phyloP scores from a whole-genome alignment of 2,329 filamentous ascomycete genomes.

The Cladosporium colombiae region DNA sequence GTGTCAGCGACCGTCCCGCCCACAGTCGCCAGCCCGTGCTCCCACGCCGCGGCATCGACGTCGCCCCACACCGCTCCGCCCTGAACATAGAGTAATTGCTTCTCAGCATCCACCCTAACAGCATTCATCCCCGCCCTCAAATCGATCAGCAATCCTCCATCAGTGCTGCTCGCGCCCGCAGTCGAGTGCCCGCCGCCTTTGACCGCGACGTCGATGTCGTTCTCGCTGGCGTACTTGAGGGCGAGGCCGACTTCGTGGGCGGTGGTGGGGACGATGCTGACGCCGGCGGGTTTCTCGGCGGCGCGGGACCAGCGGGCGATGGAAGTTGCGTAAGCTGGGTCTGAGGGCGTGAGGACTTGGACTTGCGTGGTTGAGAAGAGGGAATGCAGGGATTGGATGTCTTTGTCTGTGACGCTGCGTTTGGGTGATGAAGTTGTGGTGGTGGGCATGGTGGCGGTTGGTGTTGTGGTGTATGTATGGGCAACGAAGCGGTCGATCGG shows the following conservation, averaged over 20 bases:
- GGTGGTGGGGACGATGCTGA: constrained; percentile 47
- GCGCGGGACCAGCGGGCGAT: constrained; percentile 31
- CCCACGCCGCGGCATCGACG: constrained; percentile 50
- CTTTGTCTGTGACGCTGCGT: constrained; percentile 17
- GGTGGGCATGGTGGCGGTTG: not conserved
- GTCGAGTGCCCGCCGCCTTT: constrained; percentile 60
- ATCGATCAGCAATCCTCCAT: constrained; percentile 59
- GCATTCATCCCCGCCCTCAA: constrained; percentile 50
- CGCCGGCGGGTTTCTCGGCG: constrained; percentile 39
- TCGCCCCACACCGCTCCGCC: constrained; percentile 32
- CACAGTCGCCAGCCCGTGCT: constrained; percentile 58
- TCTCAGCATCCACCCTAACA: constrained; percentile 51
- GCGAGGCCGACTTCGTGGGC: constrained; percentile 45
- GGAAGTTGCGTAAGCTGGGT: constrained; percentile 26
- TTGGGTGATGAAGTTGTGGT: not conserved
- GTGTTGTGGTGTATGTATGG: not conserved
- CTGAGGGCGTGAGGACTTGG: constrained; percentile 22
- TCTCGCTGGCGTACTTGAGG: constrained; percentile 47
- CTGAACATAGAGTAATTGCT: constrained; percentile 32
- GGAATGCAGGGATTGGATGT: constrained; percentile 25
- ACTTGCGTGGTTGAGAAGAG: constrained; percentile 24
- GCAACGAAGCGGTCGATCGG: not conserved
- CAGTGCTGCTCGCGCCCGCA: constrained; percentile 51
- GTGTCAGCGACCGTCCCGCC: constrained; percentile 65
- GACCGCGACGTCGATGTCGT: constrained; percentile 54